phyloP scores from a whole-genome alignment of 257 asterid genomes.

The Thymus quinquecostatus region DNA sequence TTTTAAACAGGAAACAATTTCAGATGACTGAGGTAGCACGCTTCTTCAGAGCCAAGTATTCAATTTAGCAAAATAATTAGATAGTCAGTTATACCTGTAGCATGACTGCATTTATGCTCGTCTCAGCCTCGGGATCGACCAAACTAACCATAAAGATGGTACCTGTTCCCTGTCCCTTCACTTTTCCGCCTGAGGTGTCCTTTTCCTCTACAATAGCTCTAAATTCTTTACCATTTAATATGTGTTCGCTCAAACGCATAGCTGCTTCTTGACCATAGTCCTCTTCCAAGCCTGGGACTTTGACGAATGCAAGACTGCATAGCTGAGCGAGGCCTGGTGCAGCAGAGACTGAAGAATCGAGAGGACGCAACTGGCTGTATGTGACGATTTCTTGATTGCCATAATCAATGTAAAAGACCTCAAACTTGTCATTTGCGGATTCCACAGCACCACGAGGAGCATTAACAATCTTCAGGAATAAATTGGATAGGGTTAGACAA shows the following conservation, averaged over 20 bases:
- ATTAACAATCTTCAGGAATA: slow-evolving; percentile 64
- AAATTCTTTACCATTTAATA: slow-evolving; percentile 68
- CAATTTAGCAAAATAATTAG: neutral
- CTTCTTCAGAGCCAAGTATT: neutral
- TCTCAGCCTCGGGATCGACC: slow-evolving; percentile 68
- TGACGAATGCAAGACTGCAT: slow-evolving; percentile 76
- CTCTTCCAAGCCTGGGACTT: slow-evolving; percentile 77
- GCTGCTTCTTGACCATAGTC: slow-evolving; percentile 97
- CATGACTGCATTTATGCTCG: slow-evolving; percentile 76
- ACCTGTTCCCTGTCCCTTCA: slow-evolving; percentile 99
- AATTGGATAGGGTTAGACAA: slow-evolving; percentile 13
- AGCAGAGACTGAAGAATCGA: slow-evolving; percentile 71
- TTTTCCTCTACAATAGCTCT: slow-evolving; percentile 77
- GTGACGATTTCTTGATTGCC: slow-evolving; percentile 91
- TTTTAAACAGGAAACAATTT: no score
- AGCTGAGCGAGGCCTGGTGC: slow-evolving; percentile 94
- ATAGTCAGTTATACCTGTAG: slow-evolving; percentile 58
- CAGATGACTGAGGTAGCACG: no score
- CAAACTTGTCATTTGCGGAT: slow-evolving; percentile 75
- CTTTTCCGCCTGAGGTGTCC: slow-evolving; percentile 86
- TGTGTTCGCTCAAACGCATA: slow-evolving; percentile 61
- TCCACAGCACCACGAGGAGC: slow-evolving; percentile 76
- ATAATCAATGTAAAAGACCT: slow-evolving; percentile 89
- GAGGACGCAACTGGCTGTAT: slow-evolving; percentile 74
- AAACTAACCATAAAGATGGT: slow-evolving; percentile 67